A percentile compares a stretch with the other conserved stretches of the same genome.
Conservation (phyloP, 2,329 filamentous ascomycete genomes). For the Fusarium coffeatum region DNA sequence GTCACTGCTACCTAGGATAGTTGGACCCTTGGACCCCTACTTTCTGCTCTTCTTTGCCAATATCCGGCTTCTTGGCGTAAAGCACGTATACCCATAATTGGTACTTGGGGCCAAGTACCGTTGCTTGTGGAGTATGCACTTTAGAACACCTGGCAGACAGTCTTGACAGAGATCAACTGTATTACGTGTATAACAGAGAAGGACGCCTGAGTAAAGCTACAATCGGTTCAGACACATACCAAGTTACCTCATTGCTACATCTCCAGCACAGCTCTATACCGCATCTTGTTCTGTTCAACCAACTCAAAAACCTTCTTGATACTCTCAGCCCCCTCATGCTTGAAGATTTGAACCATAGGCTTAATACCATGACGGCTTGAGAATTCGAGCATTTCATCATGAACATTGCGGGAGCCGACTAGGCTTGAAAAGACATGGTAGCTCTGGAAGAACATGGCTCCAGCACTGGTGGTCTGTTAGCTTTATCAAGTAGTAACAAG, state of each 20-base stretch:
- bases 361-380: neutral
- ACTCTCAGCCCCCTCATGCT: conserved; percentile 1
- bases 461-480: neutral
- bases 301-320: neutral
- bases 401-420: conserved; percentile 4
- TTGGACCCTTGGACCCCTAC: too few relatives aligned
- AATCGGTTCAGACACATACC: accelerated
- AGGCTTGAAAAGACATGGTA: conserved; percentile 11
- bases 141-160: neutral
- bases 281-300: conserved; percentile 5
- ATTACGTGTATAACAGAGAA: neutral
- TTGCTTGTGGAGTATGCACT: too few relatives aligned
- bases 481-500: neutral
- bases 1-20: too few relatives aligned
- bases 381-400: conserved; percentile 18
- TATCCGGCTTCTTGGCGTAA: too few relatives aligned
- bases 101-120: too few relatives aligned
- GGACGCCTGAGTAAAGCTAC: neutral
- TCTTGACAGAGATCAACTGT: neutral
- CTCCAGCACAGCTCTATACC: conserved; percentile 12
- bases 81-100: too few relatives aligned
- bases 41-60: too few relatives aligned
- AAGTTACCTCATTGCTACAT: neutral
- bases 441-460: conserved; percentile 15
- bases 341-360: conserved; percentile 10